phyloP scores from a whole-genome alignment of 2,329 filamentous ascomycete genomes.

The Xylaria sp. region DNA sequence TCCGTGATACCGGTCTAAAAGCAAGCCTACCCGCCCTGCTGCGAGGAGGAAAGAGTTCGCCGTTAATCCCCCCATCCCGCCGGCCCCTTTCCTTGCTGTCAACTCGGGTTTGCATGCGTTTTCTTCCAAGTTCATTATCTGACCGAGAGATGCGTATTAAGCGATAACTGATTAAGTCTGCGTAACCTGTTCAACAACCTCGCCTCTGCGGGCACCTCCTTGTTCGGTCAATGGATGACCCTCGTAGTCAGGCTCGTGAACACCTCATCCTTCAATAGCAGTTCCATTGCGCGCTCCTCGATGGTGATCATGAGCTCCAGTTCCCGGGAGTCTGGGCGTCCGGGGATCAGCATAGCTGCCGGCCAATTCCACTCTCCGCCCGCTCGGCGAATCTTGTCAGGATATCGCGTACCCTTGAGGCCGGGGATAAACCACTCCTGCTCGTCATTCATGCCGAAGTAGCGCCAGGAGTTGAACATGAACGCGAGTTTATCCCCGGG shows the following conservation, averaged over 20 bases:
- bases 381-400: conserved; percentile 1
- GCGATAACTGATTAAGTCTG: not conserved
- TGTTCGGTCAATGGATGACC: not conserved
- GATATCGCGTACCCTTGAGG: not conserved
- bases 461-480: conserved; percentile 11
- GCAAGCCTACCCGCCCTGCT: not conserved
- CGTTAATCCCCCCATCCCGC: not conserved
- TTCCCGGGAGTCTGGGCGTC: not conserved
- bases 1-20: not conserved
- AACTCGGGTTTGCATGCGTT: not conserved
- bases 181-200: not conserved
- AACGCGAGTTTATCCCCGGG: not conserved
- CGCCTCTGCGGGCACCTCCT: not conserved
- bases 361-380: conserved; percentile 2
- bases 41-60: not conserved
- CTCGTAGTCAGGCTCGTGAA: conserved; percentile 1
- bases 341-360: conserved; percentile 5
- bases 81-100: not conserved
- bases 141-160: not conserved
- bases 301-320: conserved; percentile 9
- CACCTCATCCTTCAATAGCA: conserved; percentile 2
- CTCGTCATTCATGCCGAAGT: conserved; percentile 3
- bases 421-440: conserved; percentile 6
- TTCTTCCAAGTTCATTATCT: not conserved
- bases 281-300: conserved; percentile 1